Conservation (phyloP, 2,329 filamentous ascomycete genomes). For the Zymoseptoria passerinii region DNA sequence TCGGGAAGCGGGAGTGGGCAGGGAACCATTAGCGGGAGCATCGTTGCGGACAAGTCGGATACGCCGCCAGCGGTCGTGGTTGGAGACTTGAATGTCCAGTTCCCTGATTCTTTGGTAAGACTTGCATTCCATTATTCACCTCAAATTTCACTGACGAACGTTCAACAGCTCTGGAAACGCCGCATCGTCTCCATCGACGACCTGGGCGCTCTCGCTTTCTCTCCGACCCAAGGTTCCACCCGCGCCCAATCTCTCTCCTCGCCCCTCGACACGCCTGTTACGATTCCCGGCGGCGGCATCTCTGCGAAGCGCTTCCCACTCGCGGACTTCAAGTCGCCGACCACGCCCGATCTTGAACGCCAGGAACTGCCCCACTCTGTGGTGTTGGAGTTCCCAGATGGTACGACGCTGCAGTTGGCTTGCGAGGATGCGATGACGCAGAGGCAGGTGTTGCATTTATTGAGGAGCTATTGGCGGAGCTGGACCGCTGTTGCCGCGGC, state of each 20-base stretch:
- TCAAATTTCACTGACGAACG: conserved; percentile 2
- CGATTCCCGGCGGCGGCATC: conserved; percentile 19
- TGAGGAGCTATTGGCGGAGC: conserved; percentile 25
- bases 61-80: conserved; percentile 56
- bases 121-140: neutral
- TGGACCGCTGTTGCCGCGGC: conserved; percentile 7
- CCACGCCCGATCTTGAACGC: conserved; percentile 78
- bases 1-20: conserved; percentile 2
- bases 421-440: conserved; percentile 51
- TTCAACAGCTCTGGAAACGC: conserved; percentile 72
- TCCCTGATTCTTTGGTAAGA: conserved; percentile 73
- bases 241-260: neutral
- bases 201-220: conserved; percentile 74
- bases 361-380: conserved; percentile 89
- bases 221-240: conserved; percentile 50
- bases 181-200: conserved; percentile 79
- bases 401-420: conserved; percentile 55
- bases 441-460: conserved; percentile 38
- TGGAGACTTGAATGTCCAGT: conserved; percentile 92
- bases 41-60: conserved; percentile 23
- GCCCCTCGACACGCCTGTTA: conserved; percentile 20
- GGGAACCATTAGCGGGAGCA: conserved; percentile 11
- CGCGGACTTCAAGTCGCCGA: conserved; percentile 70
- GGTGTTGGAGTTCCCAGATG: conserved; percentile 54
- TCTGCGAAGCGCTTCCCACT: conserved; percentile 62